Conservation (phyloP, 176 grass and related monocot genomes). For the Ananas comosus region DNA sequence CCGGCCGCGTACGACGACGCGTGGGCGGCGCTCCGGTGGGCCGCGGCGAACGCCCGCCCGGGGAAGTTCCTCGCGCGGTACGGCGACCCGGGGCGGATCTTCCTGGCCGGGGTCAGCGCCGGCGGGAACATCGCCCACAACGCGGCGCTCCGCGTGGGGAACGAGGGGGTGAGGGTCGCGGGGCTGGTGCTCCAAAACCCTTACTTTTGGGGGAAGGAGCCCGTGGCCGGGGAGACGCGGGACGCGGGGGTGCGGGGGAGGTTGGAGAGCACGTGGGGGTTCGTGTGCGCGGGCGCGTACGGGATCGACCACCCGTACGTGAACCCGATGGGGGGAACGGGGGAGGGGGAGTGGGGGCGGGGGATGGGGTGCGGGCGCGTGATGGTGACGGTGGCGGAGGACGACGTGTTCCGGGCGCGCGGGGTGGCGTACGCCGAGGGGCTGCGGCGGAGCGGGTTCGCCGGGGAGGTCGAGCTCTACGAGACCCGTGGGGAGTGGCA, state of each 20-base stretch:
- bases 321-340: constrained; percentile 26
- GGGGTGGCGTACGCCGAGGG: constrained; percentile 31
- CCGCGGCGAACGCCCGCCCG: constrained; percentile 13
- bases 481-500: constrained; percentile 36
- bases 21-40: constrained; percentile 59
- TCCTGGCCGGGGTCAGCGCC: constrained; percentile 73
- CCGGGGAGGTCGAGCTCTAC: constrained; percentile 27
- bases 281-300: constrained; percentile 33
- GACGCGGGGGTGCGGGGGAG: constrained; percentile 20
- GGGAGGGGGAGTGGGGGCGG: constrained; percentile 2
- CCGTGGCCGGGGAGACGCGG: constrained; percentile 16
- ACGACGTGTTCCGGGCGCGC: constrained; percentile 25
- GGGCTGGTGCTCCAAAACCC: constrained; percentile 34
- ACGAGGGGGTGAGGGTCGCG: constrained; percentile 2
- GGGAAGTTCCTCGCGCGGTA: constrained; percentile 48
- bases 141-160: constrained; percentile 12
- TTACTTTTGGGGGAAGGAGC: constrained; percentile 43
- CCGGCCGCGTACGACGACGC: constrained; percentile 74
- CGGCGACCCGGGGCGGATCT: constrained; percentile 36
- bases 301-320: constrained; percentile 30
- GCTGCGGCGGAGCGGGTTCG: constrained; percentile 32
- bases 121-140: constrained; percentile 61
- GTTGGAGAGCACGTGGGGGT: constrained; percentile 34
- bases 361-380: constrained; percentile 18
- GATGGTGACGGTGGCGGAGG: constrained; percentile 27